Conservation (phyloP, 1,139 yeast genomes). For the Kodamaea ohmeri region DNA sequence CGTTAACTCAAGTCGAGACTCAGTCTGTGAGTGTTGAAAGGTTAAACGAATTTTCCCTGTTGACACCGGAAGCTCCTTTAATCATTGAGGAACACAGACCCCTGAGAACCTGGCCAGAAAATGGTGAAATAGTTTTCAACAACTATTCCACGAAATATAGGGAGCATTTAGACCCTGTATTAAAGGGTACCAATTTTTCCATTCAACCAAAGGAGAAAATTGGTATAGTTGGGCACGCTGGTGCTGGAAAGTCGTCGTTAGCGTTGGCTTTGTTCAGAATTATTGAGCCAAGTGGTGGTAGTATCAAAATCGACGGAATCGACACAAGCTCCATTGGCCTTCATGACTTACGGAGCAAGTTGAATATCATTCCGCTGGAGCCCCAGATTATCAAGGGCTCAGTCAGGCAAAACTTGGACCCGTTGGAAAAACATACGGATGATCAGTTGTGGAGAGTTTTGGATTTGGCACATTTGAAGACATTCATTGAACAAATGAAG, state of each 20-base stretch:
- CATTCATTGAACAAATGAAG: slow-evolving; percentile 30
- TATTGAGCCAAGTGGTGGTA: slow-evolving; percentile 35
- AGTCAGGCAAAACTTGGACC: slow-evolving; percentile 37
- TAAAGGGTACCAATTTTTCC: slow-evolving; percentile 26
- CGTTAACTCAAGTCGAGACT: not conserved
- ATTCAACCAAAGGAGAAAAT: slow-evolving; percentile 35
- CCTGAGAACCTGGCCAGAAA: no score
- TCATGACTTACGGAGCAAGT: slow-evolving; percentile 32
- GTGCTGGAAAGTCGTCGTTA: slow-evolving; percentile 41
- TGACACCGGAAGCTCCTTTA: not conserved
- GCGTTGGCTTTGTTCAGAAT: slow-evolving; percentile 41
- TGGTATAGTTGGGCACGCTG: slow-evolving; percentile 43
- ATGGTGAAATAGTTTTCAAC: slow-evolving; percentile 30
- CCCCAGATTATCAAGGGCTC: slow-evolving; percentile 37
- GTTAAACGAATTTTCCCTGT: not conserved
- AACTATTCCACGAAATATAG: slow-evolving; percentile 36
- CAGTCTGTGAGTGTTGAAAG: not conserved
- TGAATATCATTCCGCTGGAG: slow-evolving; percentile 41
- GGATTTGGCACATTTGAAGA: slow-evolving; percentile 35
- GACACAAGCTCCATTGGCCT: slow-evolving; percentile 34
- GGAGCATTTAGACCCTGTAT: slow-evolving; percentile 36
- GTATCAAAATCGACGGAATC: slow-evolving; percentile 32
- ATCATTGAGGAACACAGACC: no score
- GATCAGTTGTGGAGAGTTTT: slow-evolving; percentile 35
- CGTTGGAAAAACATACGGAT: slow-evolving; percentile 29